Conservation (phyloP, 2,329 filamentous ascomycete species). For the Magnaporthiopsis rhizophila region DNA sequence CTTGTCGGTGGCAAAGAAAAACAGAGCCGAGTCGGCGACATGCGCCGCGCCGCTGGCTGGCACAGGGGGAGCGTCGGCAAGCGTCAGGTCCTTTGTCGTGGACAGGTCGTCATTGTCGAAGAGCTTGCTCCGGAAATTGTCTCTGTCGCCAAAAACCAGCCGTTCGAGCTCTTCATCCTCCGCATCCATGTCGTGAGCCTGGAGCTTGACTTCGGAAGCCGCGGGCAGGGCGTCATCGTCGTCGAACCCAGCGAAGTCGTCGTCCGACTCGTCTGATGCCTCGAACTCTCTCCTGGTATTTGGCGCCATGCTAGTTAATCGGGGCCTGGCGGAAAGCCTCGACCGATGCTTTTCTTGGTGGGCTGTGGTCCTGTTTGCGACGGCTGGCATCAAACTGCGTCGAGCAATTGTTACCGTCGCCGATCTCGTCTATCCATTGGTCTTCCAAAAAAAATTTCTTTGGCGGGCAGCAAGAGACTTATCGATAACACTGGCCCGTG, state of each 20-base stretch:
- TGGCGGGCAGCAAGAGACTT: neutral
- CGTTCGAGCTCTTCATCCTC: conserved; percentile 81
- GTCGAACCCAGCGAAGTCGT: conserved; percentile 20
- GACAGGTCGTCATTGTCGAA: conserved; percentile 42
- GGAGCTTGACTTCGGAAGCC: conserved; percentile 11
- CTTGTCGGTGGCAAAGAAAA: conserved; percentile 70
- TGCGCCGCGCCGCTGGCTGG: conserved; percentile 14
- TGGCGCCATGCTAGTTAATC: conserved; percentile 11
- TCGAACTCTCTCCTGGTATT: conserved; percentile 14
- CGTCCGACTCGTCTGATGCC: conserved; percentile 15
- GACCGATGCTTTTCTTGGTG: neutral
- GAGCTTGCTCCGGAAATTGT: conserved; percentile 71
- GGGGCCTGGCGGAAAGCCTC: neutral
- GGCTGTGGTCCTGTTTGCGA: neutral
- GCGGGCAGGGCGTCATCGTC: conserved; percentile 15
- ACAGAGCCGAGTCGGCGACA: conserved; percentile 68
- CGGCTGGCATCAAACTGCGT: neutral
- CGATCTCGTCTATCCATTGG: no score
- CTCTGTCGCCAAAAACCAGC: conserved; percentile 78
- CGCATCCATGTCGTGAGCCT: conserved; percentile 59
- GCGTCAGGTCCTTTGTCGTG: conserved; percentile 26
- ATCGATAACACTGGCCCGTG: neutral
- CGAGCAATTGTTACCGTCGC: no score
- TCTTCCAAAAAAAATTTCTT: neutral
- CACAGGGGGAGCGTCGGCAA: conserved; percentile 20